Conservation (phyloP, 2,329 filamentous ascomycete genomes). For the Aspergillus caelatus region DNA sequence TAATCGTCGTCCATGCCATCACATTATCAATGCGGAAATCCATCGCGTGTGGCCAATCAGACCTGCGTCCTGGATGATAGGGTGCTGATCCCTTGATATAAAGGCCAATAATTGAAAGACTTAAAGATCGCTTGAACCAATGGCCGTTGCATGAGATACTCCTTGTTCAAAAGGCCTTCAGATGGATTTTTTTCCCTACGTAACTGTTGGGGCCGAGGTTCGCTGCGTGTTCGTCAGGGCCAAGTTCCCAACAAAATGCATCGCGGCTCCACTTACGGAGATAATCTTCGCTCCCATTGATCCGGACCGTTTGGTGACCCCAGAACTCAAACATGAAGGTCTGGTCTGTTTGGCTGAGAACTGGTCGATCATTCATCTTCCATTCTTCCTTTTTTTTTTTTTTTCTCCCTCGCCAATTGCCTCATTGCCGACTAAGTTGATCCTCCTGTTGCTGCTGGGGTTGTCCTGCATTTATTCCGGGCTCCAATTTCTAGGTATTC, state of each 20-base stretch:
- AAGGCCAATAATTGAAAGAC: neutral
- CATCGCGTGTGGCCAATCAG: neutral
- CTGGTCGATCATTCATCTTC: neutral
- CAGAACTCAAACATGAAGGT: neutral
- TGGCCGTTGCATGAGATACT: neutral
- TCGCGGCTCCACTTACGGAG: constrained; percentile 14
- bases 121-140: neutral
- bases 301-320: constrained; percentile 1
- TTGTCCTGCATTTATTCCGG: neutral
- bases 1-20: neutral
- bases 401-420: neutral
- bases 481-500: neutral
- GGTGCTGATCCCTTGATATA: neutral
- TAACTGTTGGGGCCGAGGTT: constrained; percentile 17
- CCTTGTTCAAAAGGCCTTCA: neutral
- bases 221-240: neutral
- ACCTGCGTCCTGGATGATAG: neutral
- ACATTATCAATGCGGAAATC: neutral
- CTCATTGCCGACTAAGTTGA: neutral
- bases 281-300: constrained; percentile 8
- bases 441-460: neutral
- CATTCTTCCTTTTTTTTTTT: neutral
- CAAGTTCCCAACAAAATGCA: constrained; percentile 20
- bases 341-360: neutral
- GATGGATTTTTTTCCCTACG: neutral